phyloP scores from a whole-genome alignment of 495 filamentous ascomycete species.

The Penicillium psychrofluorescens region DNA sequence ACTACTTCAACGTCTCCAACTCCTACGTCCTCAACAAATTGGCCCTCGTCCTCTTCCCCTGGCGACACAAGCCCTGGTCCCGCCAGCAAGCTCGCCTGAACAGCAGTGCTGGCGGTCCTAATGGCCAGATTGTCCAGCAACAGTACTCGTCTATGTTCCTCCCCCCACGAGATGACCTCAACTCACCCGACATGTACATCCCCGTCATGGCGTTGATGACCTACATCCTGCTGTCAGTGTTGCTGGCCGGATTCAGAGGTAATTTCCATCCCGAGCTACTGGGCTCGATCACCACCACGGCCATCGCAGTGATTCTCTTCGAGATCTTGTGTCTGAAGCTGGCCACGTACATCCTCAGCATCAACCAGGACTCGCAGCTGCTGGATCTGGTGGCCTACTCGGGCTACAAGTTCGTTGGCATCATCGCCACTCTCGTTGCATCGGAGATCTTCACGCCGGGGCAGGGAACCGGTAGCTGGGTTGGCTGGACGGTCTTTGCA shows the following conservation, averaged over 20 bases:
- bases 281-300: conserved; percentile 77
- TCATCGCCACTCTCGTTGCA: conserved; percentile 75
- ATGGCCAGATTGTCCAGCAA: conserved; percentile 49
- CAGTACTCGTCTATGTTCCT: conserved; percentile 77
- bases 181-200: conserved; percentile 99
- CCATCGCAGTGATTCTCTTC: conserved; percentile 70
- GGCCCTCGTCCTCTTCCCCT: conserved; percentile 88
- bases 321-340: conserved; percentile 88
- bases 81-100: conserved; percentile 55
- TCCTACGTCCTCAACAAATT: conserved; percentile 80
- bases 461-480: conserved; percentile 73
- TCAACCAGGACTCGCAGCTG: conserved; percentile 81
- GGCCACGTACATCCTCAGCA: conserved; percentile 85
- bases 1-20: conserved; percentile 97
- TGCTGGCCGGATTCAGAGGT: conserved; percentile 86
- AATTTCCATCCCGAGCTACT: conserved; percentile 90
- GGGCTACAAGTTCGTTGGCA: conserved; percentile 97
- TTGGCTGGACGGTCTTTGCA: conserved; percentile 79
- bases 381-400: conserved; percentile 92
- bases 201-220: conserved; percentile 83
- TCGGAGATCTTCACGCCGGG: conserved; percentile 71
- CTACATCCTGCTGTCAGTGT: conserved; percentile 86
- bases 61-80: conserved; percentile 95
- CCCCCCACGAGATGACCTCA: conserved; percentile 92
- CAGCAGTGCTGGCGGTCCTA: conserved; percentile 47